Evolutionary conservation across 140 eudicot genomes (phyloP).

Genomic region (Bidens hawaiensis): DNA sequence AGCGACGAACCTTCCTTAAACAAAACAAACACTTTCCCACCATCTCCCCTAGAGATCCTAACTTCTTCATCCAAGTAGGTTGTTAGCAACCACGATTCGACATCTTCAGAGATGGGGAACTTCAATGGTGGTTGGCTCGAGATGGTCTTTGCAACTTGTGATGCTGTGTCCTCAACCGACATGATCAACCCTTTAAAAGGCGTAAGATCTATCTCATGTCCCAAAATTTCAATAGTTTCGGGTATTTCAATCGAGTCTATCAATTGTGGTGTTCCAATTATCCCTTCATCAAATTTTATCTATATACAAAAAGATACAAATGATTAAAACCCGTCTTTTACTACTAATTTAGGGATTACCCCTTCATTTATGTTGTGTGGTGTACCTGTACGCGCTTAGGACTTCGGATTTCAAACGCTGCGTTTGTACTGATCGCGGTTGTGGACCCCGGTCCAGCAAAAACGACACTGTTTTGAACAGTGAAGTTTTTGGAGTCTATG

Average conservation of each 20-base stretch:
- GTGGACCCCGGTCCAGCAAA: conserved; percentile 75
- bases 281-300: conserved; percentile 12
- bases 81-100: conserved; percentile 9
- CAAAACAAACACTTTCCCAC: neutral
- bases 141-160: conserved; percentile 1
- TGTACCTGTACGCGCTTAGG: conserved; percentile 93
- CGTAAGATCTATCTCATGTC: neutral
- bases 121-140: neutral
- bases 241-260: conserved; percentile 3
- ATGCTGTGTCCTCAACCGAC: neutral
- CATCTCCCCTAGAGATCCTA: conserved; percentile 16
- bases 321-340: neutral
- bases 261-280: conserved; percentile 3
- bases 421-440: conserved; percentile 70
- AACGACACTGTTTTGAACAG: conserved; percentile 74
- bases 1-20: conserved; percentile 5
- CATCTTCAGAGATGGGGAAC: neutral
- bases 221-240: neutral
- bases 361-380: neutral
- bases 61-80: conserved; percentile 7
- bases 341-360: neutral
- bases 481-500: conserved; percentile 73
- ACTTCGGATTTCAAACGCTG: conserved; percentile 86
- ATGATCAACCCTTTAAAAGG: conserved; percentile 4
- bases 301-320: neutral